phyloP scores from a whole-genome alignment of 2,329 filamentous ascomycete species.

The Alternaria sp. region DNA sequence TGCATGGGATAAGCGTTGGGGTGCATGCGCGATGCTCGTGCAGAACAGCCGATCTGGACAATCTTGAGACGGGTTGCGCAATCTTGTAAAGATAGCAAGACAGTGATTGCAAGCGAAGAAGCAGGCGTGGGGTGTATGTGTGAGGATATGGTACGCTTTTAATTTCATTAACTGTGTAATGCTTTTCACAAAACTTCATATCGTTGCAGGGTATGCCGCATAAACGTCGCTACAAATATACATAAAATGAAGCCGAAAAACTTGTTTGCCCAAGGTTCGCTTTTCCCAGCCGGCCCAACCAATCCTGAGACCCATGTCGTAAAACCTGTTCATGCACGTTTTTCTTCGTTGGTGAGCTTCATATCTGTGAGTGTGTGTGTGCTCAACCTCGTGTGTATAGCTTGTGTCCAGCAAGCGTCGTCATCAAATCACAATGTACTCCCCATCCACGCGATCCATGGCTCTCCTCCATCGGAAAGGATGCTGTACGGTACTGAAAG shows the following conservation, averaged over 20 bases:
- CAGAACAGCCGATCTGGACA: constrained; percentile 1
- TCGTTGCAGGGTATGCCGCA: constrained; percentile 3
- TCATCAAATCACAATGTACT: constrained; percentile 60
- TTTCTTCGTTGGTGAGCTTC: constrained; percentile 12
- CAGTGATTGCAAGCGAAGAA: background rate
- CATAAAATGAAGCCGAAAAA: constrained; percentile 6
- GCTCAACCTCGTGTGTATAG: constrained; percentile 9
- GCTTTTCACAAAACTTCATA: constrained; percentile 1
- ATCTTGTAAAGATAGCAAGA: constrained; percentile 3
- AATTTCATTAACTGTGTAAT: constrained; percentile 2
- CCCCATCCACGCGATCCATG: constrained; percentile 60
- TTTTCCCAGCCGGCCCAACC: constrained; percentile 11
- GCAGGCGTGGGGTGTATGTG: background rate
- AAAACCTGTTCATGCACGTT: constrained; percentile 8
- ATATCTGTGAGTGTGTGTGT: constrained; percentile 3
- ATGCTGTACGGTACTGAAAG: constrained; percentile 41
- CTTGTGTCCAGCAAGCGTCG: constrained; percentile 25
- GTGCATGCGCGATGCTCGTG: constrained; percentile 7
- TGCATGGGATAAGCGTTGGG: constrained; percentile 3
- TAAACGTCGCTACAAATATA: constrained; percentile 17
- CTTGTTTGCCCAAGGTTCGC: constrained; percentile 2
- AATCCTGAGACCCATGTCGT: constrained; percentile 17
- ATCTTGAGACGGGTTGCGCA: background rate
- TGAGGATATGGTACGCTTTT: constrained; percentile 3
- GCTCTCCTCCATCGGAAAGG: constrained; percentile 59